phyloP scores from a whole-genome alignment of 106 monocot genomes.

The Xerophyta viscosa region DNA sequence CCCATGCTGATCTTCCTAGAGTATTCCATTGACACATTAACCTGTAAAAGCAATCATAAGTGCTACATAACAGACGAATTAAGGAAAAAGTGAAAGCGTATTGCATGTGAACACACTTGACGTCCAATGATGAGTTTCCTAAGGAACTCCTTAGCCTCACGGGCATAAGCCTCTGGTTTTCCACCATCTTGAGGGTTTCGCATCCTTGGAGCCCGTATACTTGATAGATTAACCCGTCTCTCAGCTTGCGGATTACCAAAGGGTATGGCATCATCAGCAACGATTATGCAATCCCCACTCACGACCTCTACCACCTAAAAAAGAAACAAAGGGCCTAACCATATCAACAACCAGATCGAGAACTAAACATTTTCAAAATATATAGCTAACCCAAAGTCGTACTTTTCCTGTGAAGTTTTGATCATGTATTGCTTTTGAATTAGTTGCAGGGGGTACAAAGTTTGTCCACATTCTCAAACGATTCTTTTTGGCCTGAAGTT shows the following conservation, averaged over 20 bases:
- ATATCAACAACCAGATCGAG: too few relatives aligned
- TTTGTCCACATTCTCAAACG: slow-evolving; percentile 79
- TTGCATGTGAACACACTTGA: slow-evolving; percentile 35
- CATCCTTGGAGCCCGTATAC: slow-evolving; percentile 80
- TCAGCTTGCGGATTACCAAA: slow-evolving; percentile 84
- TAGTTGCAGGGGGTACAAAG: slow-evolving; percentile 72
- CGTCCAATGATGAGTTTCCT: slow-evolving; percentile 77
- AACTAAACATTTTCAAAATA: too few relatives aligned
- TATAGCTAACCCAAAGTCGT: too few relatives aligned
- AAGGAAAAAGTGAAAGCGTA: not conserved
- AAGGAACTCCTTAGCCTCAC: slow-evolving; percentile 89
- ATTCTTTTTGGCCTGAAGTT: slow-evolving; percentile 91
- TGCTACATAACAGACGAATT: not conserved
- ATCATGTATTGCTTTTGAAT: slow-evolving; percentile 87
- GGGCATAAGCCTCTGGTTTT: slow-evolving; percentile 77
- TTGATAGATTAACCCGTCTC: slow-evolving; percentile 90
- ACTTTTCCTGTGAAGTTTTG: slow-evolving; percentile 96
- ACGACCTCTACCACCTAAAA: slow-evolving; percentile 69
- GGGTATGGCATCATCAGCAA: slow-evolving; percentile 84
- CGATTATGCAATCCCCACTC: slow-evolving; percentile 71
- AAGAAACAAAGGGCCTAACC: slow-evolving; percentile 3
- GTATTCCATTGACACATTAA: slow-evolving; percentile 92
- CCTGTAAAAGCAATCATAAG: slow-evolving; percentile 35
- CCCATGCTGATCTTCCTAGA: slow-evolving; percentile 58
- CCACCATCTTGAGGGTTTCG: slow-evolving; percentile 90